Evolutionary conservation across 225 moss, liverwort and hornwort species (phyloP).

Genomic region (Polytrichum commune): DNA sequence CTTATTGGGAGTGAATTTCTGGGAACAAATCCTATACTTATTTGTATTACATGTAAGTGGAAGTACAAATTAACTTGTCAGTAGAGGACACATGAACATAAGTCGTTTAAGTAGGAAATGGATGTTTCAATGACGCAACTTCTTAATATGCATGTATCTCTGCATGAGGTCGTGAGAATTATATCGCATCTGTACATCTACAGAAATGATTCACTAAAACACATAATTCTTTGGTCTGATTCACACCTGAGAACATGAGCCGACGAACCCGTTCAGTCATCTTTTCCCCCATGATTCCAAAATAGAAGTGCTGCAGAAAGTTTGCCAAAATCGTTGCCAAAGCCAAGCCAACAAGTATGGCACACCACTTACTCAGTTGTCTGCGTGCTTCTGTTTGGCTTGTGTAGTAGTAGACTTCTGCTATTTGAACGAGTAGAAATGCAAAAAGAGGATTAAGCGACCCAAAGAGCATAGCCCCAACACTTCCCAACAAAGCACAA

Average conservation of each 20-base stretch:
- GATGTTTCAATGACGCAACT: too few species aligned
- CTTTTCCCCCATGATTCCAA: conserved; percentile 70
- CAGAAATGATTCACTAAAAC: not conserved
- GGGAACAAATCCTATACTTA: too few species aligned
- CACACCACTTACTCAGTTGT: conserved; percentile 55
- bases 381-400: conserved; percentile 27
- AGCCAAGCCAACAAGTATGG: conserved; percentile 52
- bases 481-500: conserved; percentile 48
- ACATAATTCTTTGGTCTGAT: not conserved
- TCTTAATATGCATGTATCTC: too few species aligned
- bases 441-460: conserved; percentile 68
- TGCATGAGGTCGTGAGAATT: too few species aligned
- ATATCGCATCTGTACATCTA: too few species aligned
- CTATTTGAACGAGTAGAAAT: conserved; percentile 59
- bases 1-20: too few species aligned
- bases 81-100: too few species aligned
- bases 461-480: conserved; percentile 59
- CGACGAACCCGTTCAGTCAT: conserved; percentile 70
- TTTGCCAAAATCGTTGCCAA: conserved; percentile 56
- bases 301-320: conserved; percentile 69
- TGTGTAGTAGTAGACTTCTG: conserved; percentile 47
- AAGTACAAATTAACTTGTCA: too few species aligned
- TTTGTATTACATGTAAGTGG: too few species aligned
- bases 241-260: conserved; percentile 67
- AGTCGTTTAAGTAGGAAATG: too few species aligned